Base-by-base conservation (phyloP, 257 asterid genomes). In the Solanum etuberosum region DNA sequence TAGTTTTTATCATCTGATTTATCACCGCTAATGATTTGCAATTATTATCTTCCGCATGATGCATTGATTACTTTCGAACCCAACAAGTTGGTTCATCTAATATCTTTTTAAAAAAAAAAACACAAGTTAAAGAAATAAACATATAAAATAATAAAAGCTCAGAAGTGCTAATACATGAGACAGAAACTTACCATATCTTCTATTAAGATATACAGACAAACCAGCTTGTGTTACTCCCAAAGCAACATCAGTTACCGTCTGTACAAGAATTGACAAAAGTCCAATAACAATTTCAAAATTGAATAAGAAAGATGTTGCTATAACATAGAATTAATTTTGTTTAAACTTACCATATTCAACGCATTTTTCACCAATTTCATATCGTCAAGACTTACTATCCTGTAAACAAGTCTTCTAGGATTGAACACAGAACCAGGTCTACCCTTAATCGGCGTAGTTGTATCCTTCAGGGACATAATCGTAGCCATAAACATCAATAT, bases 201-300 rank as follows among this genome's bases (percentile, higher is more conserved):
- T 81, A 9, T 88, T 91, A 46, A 88, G 93, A 65, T 91, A 89
- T 9, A 83, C 73, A 63, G 91, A 89, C 27, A 91, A 82, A 20
- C 89, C 93, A 73, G 91, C 93, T 48, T 91, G 92, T 74, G 90
- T 87, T 38, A 91, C 77, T 63, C 91, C 93, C 21, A 91, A 48
- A 10, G 90, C 93, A 7, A 91, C 92, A 77, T 91, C 93, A 7
- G 87, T 91, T 73, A 91, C 83, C 0, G 92, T 88, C 93, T 91
- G 89, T 35, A 16, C 14, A 31, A 27, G 4, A 43, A 31, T 14
- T 40, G 11, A 35, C 12, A 74, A 38, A 38, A 14, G 21, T 48
- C 34, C 21, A 23, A 38, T 12, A 38, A 76, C 57, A 74, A 70
- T 70, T 31, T 31, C n/a, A 29, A 68, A 68, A 68, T 7, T 31